A percentile compares a stretch with the other conserved stretches of the same genome.
Evolutionary conservation across 306 rosid genomes (phyloP).

Genomic region (Calophaca sinica): DNA sequence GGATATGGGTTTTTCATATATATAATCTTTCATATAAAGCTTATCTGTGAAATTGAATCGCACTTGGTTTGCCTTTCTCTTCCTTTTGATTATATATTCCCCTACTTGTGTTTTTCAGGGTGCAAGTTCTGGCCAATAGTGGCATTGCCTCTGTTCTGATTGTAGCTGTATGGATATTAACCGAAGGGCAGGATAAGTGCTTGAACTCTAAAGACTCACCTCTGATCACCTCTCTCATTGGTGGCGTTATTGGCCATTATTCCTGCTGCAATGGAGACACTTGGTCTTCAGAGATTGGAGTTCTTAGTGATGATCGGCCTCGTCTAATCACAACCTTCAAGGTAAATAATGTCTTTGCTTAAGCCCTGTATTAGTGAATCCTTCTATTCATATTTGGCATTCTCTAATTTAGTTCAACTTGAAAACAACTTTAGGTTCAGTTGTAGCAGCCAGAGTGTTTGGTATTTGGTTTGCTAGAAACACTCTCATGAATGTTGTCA

Average conservation of each 20-base stretch:
- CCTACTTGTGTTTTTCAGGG: constrained; percentile 53
- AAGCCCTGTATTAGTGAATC: background rate
- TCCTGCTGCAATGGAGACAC: constrained; percentile 97
- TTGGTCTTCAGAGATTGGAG: constrained; percentile 96
- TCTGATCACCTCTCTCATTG: constrained; percentile 74
- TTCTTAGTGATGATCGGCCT: constrained; percentile 83
- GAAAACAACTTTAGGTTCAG: background rate
- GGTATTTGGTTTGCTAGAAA: constrained; percentile 16
- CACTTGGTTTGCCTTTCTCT: no score
- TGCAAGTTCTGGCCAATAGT: constrained; percentile 84
- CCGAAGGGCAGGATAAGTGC: constrained; percentile 71
- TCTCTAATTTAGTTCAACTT: constrained; percentile 16
- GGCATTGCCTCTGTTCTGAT: constrained; percentile 78
- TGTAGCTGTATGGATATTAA: constrained; percentile 60
- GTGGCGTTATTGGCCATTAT: constrained; percentile 89
- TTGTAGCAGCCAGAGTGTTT: background rate
- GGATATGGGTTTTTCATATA: background rate
- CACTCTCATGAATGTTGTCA: constrained; percentile 8
- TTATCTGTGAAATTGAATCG: background rate
- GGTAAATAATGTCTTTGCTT: constrained; percentile 57
- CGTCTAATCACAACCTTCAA: constrained; percentile 85
- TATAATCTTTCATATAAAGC: background rate
- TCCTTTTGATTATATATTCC: no score
- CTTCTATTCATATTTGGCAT: constrained; percentile 30
- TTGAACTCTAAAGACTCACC: constrained; percentile 73